Base-by-base conservation (phyloP, 805 yeast species). In the Lipomyces oligophaga region DNA sequence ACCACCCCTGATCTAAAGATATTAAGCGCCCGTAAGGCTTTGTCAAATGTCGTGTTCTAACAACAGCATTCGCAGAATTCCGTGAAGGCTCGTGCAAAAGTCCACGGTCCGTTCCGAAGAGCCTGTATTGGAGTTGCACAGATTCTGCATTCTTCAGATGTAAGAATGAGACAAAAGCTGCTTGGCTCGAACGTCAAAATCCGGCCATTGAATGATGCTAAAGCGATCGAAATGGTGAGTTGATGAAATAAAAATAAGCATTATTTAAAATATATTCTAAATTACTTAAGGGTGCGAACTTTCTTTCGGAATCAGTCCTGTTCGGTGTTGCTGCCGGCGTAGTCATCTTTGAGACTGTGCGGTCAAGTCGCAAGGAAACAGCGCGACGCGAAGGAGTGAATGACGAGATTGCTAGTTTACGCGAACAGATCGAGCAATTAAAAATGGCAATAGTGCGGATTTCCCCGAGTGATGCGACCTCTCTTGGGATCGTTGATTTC, bases 251-350 rank as follows among this genome's bases (percentile, higher is more conserved):
- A 6, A 19, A 7, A 8, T 16, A 33, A 4, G 19, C 36, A 5
- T 33, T 10, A 13, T 15, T 16, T 5, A 19, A 2, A 13, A 10
- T 6, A 22, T 19, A 7, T 15, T 2, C 4, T 40, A 25, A 24
- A 24, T 15, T 22, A 18, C n/a, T 13, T 8, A 22, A 48, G 54
- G 95, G 95, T 1, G 93, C 95, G 35, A 82, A 75, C 46, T 78
- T 85, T 61, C 66, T 86, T 10, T 81, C 90, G 36, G 95, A 86
- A 62, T 63, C 80, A 26, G 82, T 86, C 59, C 79, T 86, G 16
- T 86, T 87, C 58, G 69, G 81, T 22, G 90, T 87, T 20, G 95
- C 93, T 1, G 93, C 94, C 4, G 73, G 81, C 1, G 72, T 84
- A 44, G 79, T 87, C 8, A 60, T 86, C 10, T 85, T 75, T 61